Conservation (phyloP, 2,329 filamentous ascomycete species). For the Fusarium nisikadoi region DNA sequence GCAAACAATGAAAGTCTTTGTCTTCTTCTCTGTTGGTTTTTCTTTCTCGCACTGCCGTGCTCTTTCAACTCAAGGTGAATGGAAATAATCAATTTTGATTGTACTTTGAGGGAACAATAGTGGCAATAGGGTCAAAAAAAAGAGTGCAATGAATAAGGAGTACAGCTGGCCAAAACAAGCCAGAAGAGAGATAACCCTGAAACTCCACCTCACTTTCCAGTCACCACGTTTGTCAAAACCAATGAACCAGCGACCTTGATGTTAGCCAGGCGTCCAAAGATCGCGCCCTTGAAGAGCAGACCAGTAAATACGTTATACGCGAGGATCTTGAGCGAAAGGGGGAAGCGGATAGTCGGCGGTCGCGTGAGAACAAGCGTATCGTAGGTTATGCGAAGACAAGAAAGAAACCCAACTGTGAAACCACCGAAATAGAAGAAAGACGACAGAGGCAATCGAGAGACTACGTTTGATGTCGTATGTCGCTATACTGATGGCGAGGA, state of each 20-base stretch:
- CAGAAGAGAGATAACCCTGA: conserved; percentile 50
- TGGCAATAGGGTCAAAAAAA: conserved; percentile 49
- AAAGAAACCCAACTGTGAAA: not conserved
- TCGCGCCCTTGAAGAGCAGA: conserved; percentile 40
- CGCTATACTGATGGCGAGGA: conserved; percentile 32
- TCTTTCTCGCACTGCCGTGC: conserved; percentile 53
- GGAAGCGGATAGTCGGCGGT: conserved; percentile 6
- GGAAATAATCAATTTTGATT: conserved; percentile 66
- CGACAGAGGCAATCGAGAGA: conserved; percentile 1
- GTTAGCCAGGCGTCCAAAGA: conserved; percentile 45
- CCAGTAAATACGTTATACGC: conserved; percentile 32
- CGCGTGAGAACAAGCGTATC: conserved; percentile 17
- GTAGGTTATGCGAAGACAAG: not conserved
- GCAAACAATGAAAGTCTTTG: conserved; percentile 39
- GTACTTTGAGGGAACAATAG: conserved; percentile 53
- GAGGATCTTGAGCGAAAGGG: conserved; percentile 10
- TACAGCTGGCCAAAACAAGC: conserved; percentile 53
- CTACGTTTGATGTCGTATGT: conserved; percentile 16
- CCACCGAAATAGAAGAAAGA: conserved; percentile 2
- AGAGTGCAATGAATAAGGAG: conserved; percentile 52
- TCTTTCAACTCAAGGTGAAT: conserved; percentile 51
- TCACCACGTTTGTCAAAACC: conserved; percentile 47
- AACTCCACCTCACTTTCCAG: conserved; percentile 52
- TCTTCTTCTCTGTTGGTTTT: conserved; percentile 47
- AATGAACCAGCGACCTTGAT: conserved; percentile 45